Percentiles rank a stretch among this genome's conserved stretches.
Evolutionary conservation across 306 rosid genomes (phyloP).

Genomic region (Vicia sativa): DNA sequence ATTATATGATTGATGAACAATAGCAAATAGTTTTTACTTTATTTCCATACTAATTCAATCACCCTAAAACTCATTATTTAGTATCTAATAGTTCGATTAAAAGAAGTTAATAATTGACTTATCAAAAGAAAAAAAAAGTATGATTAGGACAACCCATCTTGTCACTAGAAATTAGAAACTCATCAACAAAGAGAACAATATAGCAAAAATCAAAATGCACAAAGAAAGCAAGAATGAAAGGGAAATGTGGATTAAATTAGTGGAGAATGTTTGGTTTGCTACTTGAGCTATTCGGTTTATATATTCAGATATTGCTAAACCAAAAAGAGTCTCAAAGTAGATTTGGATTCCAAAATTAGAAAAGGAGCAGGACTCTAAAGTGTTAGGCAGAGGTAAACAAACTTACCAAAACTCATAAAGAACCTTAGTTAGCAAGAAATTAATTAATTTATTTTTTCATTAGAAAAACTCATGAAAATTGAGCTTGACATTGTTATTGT

Average conservation of each 20-base stretch:
- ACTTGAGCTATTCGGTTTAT: constrained; percentile 19
- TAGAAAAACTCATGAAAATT: not conserved
- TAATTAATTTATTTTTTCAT: not conserved
- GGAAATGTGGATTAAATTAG: constrained; percentile 8
- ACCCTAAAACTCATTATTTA: not conserved
- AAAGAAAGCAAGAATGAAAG: constrained; percentile 5
- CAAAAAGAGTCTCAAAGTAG: constrained; percentile 42
- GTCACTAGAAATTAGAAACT: constrained; percentile 25
- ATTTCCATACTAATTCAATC: not conserved
- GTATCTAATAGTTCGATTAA: too few relatives aligned
- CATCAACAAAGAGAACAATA: constrained; percentile 26
- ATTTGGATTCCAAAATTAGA: constrained; percentile 46
- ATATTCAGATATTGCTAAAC: constrained; percentile 37
- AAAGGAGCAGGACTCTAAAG: constrained; percentile 33
- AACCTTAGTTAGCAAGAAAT: not conserved
- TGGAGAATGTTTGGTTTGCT: constrained; percentile 39
- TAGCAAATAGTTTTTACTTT: not conserved
- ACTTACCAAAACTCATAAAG: constrained; percentile 16
- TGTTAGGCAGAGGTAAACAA: constrained; percentile 26
- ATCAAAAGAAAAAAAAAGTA: not conserved
- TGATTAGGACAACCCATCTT: constrained; percentile 31
- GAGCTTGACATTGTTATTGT: not conserved
- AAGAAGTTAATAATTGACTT: not conserved
- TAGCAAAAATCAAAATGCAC: constrained; percentile 17
- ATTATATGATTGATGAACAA: not conserved